Conservation (phyloP, 148 eudicot genomes). For the Silene latifolia region DNA sequence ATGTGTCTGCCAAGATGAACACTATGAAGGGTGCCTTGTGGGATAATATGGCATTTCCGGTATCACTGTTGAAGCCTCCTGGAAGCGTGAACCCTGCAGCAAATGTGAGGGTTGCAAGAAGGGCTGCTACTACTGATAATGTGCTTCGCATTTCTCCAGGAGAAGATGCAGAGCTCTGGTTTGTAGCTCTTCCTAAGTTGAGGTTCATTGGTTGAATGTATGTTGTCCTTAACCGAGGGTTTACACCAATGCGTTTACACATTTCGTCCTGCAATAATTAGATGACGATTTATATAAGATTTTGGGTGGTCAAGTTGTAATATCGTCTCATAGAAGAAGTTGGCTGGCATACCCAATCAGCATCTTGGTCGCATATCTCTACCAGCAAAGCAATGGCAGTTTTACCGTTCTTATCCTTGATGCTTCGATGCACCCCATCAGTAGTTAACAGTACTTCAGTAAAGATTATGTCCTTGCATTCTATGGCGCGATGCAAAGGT, state of each 20-base stretch:
- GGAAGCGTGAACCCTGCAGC: slow-evolving; percentile 21
- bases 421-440: background rate
- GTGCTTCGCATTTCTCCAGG: slow-evolving; percentile 17
- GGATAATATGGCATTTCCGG: slow-evolving; percentile 13
- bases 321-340: no score
- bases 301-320: no score
- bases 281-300: no score
- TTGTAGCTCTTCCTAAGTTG: background rate
- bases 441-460: slow-evolving; percentile 11
- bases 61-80: slow-evolving; percentile 17
- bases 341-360: slow-evolving; percentile 17
- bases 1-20: slow-evolving; percentile 14
- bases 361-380: background rate
- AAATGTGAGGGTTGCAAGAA: slow-evolving; percentile 21
- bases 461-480: background rate
- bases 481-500: slow-evolving; percentile 18
- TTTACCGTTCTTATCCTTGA: slow-evolving; percentile 11
- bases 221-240: background rate
- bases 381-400: background rate
- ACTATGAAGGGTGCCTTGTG: background rate
- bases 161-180: background rate
- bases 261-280: background rate
- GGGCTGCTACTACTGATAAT: slow-evolving; percentile 15
- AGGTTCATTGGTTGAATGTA: background rate
- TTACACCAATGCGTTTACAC: background rate